Percentiles rank a stretch among this genome's conserved stretches.
Conservation (phyloP, 1,139 yeast genomes). For the Pneumocystis sp. region DNA sequence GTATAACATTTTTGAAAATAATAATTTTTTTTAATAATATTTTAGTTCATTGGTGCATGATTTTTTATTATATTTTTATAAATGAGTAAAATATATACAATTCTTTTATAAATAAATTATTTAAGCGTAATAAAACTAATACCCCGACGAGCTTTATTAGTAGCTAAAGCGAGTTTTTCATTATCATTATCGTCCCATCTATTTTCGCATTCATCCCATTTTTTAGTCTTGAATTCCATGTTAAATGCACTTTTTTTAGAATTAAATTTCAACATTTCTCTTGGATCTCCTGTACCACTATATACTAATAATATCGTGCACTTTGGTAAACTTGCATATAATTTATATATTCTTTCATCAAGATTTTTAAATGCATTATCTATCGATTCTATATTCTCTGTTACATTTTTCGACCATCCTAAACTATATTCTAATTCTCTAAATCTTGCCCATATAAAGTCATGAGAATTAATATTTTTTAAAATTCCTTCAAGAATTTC, state of each 20-base stretch:
- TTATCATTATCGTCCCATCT: conserved; percentile 41
- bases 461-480: conserved; percentile 23
- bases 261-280: conserved; percentile 37
- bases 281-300: conserved; percentile 50
- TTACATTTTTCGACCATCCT: conserved; percentile 17
- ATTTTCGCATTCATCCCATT: conserved; percentile 32
- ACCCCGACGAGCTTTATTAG: conserved; percentile 40
- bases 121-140: conserved; percentile 39
- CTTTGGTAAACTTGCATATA: conserved; percentile 42
- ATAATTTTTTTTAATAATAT: neutral
- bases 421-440: conserved; percentile 42
- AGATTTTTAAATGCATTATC: conserved; percentile 24
- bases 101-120: neutral
- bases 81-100: neutral
- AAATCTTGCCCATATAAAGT: conserved; percentile 40
- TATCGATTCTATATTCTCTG: conserved; percentile 15
- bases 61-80: neutral
- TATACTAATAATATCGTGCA: conserved; percentile 47
- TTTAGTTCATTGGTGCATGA: neutral
- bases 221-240: conserved; percentile 30
- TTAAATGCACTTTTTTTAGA: conserved; percentile 29
- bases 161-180: conserved; percentile 28
- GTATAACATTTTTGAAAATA: neutral
- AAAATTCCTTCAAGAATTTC: conserved; percentile 32
- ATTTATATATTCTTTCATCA: conserved; percentile 31